Base-by-base conservation (phyloP, 2,329 filamentous ascomycete species). In the Sporothrix phasma region DNA sequence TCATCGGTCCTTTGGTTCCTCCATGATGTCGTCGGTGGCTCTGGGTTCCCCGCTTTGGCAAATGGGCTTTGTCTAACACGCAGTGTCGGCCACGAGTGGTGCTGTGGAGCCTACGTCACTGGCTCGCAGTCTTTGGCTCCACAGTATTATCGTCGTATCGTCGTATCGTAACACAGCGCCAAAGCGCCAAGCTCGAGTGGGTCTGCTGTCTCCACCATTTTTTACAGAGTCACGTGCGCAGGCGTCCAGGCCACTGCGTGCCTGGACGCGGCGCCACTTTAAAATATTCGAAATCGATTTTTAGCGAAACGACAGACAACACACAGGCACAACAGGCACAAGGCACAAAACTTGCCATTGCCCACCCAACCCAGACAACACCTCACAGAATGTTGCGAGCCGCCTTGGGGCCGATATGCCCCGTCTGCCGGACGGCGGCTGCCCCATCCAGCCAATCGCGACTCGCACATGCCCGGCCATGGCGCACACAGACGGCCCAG, bases 351-450 rank as follows among this genome's bases (percentile, higher is more conserved):
- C n/a, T 19, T 53, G 31, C 19, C 51, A 56, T 24, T 22, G 10
- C 10, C 31, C 5, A 13, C 29, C 51, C 26, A 56, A 39, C 17
- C n/a, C 19, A 58, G n/a, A 47, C 7, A 46, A 39, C 58, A 19
- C 13, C 43, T 10, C 17, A n/a, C 56, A 66, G 37, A 15, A 70
- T 70, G 69, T 63, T 68, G 46, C 64, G 64, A 47, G 49, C 68
- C 3, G 58, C 63, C 0, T 10, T 67, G 34, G 63, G 53, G 11
- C 31, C 61, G 3, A 49, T 66, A 54, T 70, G 69, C 34, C 67
- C 67, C n/a, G 63, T 67, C 3, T 70, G 69, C 56, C 65, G 67
- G 47, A 63, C 58, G 29, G 37, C 58, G 15, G 59, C 17, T 8
- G 26, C 39, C 2, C 43, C 54, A 1, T 31, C 13, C 3, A 19